Evolutionary conservation across 495 filamentous ascomycete species (phyloP).

Genomic region (Terfezia claveryi): DNA sequence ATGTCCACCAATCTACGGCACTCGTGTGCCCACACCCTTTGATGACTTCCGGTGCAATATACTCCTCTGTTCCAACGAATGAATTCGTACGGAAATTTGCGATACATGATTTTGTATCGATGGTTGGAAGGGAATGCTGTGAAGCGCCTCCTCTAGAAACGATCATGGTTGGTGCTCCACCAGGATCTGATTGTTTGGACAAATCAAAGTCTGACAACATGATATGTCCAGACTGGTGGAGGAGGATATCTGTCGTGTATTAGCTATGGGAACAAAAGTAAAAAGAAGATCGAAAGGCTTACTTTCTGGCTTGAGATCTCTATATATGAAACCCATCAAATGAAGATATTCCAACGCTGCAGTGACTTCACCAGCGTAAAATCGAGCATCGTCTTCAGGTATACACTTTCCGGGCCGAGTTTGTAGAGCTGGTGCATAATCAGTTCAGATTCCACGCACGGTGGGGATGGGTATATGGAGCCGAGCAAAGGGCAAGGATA

Average conservation of each 20-base stretch:
- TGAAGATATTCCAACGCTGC: slow-evolving; percentile 93
- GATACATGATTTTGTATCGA: slow-evolving; percentile 96
- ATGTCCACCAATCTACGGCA: slow-evolving; percentile 97
- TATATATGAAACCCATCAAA: slow-evolving; percentile 98
- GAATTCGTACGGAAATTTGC: slow-evolving; percentile 96
- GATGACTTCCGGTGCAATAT: slow-evolving; percentile 96
- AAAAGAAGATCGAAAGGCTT: slow-evolving; percentile 20
- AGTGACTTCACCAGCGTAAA: slow-evolving; percentile 96
- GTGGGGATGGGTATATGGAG: background rate
- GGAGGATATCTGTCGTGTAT: slow-evolving; percentile 53
- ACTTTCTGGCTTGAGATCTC: slow-evolving; percentile 97
- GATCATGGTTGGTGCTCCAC: slow-evolving; percentile 93
- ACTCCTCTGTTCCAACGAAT: slow-evolving; percentile 95
- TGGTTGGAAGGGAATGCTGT: slow-evolving; percentile 63
- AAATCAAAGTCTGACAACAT: slow-evolving; percentile 99
- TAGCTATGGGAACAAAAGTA: background rate
- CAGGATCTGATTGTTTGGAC: slow-evolving; percentile 90
- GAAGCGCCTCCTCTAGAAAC: slow-evolving; percentile 66
- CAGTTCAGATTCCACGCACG: background rate
- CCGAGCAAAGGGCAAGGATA: background rate
- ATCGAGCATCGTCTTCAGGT: slow-evolving; percentile 85
- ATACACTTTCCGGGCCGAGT: slow-evolving; percentile 93
- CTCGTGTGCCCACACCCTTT: slow-evolving; percentile 96
- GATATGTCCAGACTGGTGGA: slow-evolving; percentile 95
- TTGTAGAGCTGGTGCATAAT: slow-evolving; percentile 44